Conservation (phyloP, 1,139 yeast genomes). For the Yamadazyma sp. region DNA sequence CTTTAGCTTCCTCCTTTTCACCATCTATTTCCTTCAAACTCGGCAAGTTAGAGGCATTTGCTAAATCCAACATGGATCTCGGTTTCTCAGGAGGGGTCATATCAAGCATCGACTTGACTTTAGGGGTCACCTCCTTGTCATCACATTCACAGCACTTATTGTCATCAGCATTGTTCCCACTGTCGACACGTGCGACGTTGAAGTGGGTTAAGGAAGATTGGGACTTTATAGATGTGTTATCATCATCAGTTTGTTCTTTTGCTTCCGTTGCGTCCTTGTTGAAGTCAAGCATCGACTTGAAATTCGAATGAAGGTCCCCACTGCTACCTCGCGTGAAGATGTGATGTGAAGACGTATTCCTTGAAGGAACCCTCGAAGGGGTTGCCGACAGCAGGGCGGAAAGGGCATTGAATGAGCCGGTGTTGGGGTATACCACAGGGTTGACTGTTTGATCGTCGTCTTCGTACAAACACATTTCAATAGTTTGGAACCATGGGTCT, state of each 20-base stretch:
- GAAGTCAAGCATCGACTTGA: constrained; percentile 45
- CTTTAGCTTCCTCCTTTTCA: constrained; percentile 1
- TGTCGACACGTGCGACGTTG: constrained; percentile 10
- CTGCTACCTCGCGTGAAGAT: constrained; percentile 3
- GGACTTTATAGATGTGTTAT: constrained; percentile 24
- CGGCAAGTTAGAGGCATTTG: constrained; percentile 15
- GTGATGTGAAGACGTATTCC: constrained; percentile 24
- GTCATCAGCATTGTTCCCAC: neutral
- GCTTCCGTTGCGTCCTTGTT: constrained; percentile 1
- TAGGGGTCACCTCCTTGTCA: constrained; percentile 10
- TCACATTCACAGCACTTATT: constrained; percentile 8
- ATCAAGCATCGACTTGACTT: constrained; percentile 15
- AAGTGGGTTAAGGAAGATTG: constrained; percentile 27
- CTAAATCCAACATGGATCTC: constrained; percentile 14
- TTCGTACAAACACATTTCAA: constrained; percentile 65
- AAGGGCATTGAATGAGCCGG: constrained; percentile 13
- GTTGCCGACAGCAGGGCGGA: constrained; percentile 21
- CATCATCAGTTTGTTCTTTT: constrained; percentile 11
- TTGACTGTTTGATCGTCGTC: constrained; percentile 46
- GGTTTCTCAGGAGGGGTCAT: constrained; percentile 11
- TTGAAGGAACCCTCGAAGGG: constrained; percentile 34
- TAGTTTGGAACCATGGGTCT: constrained; percentile 63
- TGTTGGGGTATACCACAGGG: constrained; percentile 35
- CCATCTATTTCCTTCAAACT: constrained; percentile 17
- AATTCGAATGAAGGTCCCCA: constrained; percentile 24